Conservation (phyloP, 371 early-diverging fungal species). For the Mortierella sp. region DNA sequence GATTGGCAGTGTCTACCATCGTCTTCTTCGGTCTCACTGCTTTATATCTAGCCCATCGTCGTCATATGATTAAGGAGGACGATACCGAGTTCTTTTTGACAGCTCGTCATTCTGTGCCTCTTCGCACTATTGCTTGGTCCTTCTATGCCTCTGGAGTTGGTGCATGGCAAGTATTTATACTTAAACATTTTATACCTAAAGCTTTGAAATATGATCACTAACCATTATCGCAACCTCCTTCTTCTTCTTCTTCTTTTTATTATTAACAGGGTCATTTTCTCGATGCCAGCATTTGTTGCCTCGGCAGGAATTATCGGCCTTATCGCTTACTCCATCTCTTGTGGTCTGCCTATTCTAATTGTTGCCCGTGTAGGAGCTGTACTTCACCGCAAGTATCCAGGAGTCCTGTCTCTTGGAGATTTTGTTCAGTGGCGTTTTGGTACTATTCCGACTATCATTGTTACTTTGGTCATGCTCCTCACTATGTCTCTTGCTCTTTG, state of each 20-base stretch:
- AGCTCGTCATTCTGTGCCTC: conserved; percentile 40
- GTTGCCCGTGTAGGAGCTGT: conserved; percentile 64
- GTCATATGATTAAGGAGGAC: conserved; percentile 28
- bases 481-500: conserved; percentile 61
- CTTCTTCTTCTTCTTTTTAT: no score
- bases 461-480: conserved; percentile 62
- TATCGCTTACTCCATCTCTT: conserved; percentile 63
- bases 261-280: conserved; percentile 40
- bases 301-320: conserved; percentile 66
- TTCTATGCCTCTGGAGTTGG: conserved; percentile 44
- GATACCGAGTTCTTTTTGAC: conserved; percentile 68
- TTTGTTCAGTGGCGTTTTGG: conserved; percentile 66
- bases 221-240: no score
- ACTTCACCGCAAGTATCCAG: conserved; percentile 61
- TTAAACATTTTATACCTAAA: neutral
- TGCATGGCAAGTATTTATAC: conserved; percentile 21
- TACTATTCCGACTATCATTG: conserved; percentile 55
- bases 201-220: no score
- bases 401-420: conserved; percentile 60
- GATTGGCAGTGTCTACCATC: conserved; percentile 40
- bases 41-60: conserved; percentile 42
- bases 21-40: conserved; percentile 53
- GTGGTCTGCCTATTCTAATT: conserved; percentile 67
- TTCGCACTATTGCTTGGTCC: conserved; percentile 42
- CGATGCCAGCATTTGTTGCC: conserved; percentile 58